These are phyloP conservation scores for Trametes cinnabarina DNA, from an alignment of 768 basidiomycete species.

Conservation along the genomic window DNA sequence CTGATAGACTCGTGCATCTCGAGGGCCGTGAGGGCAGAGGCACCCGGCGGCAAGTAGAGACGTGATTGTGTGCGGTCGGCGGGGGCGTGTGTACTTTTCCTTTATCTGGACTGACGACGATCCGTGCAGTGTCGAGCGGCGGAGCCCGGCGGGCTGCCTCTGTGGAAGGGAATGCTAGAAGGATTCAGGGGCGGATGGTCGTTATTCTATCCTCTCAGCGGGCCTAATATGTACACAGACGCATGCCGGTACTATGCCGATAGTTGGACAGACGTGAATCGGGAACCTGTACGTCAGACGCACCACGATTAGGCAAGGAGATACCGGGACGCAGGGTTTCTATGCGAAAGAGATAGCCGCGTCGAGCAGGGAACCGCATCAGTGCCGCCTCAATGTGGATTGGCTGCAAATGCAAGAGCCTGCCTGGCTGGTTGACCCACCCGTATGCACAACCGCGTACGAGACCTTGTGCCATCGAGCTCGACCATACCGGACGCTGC, in stretches of 20 bases:
- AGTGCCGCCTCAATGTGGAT: background rate
- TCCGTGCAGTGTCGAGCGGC: constrained; percentile 3
- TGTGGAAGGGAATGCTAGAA: background rate
- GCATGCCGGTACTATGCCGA: no score
- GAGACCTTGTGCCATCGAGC: no score
- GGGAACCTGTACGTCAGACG: background rate
- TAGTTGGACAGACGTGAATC: background rate
- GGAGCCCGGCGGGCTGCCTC: background rate
- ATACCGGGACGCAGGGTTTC: background rate
- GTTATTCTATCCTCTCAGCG: no score
- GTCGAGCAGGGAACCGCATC: background rate
- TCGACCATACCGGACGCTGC: background rate
- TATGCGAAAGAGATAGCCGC: background rate
- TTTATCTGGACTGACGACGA: constrained; percentile 1
- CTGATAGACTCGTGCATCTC: background rate
- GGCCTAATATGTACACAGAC: no score
- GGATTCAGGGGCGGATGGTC: background rate
- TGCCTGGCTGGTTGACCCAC: no score
- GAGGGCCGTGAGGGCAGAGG: background rate
- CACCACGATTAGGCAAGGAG: background rate
- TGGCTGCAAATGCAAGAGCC: no score
- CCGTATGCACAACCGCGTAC: no score
- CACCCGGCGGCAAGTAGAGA: constrained; percentile 17
- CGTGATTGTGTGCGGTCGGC: background rate
- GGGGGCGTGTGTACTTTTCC: background rate